Base-by-base conservation (phyloP, 305 asterid genomes). In the Fraxinus xanthoxyloides region DNA sequence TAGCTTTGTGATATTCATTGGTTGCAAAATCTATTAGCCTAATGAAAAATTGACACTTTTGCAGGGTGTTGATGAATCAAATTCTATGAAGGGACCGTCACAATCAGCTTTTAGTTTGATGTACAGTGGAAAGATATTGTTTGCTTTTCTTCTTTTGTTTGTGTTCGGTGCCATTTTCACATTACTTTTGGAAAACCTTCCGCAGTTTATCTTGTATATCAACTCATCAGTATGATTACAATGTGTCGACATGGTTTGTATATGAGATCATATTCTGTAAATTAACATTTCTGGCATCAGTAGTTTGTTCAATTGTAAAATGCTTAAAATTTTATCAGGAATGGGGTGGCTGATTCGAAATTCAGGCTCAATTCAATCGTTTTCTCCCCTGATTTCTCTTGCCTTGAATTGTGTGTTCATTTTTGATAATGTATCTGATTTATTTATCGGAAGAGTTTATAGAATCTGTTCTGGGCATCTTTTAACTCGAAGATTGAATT, bases 171-270 rank as follows among this genome's bases (percentile, higher is more conserved):
- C 97, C 74, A 36, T 82, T 79, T 89, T 92, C 91, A 89, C 95
- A 0, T 65, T 93, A 89, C 82, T 86, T 13, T 86, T 95, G 63
- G 97, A 95, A 84, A 92, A 94, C 88, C 97, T 95, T 84, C 99
- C 99, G 0, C 84, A 77, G 38, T 73, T 92, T 67, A 85, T 91
- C 87, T 86, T 90, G 86, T 88, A 89, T 77, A 78, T 92, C 83
- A 87, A 59, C 75, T 87, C 91, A 5, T 80, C 84, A 28, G 17
- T 83, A 54, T 88, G 82, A 87, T 19, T 48, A 5, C 69, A 56
- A 61, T 51, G 72, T 21, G 4, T 34, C 51, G 13, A 63, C n/a
- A n/a, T 28, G 21, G 77, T 67, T 46, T 36, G 5, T 48, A 17
- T 26, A 46, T 46, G 13, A 46, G 19, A 46, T 46, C 6, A 46